These are phyloP conservation scores for Gossypium australe DNA, from an alignment of 345 rosid species.

Conservation along the genomic window DNA sequence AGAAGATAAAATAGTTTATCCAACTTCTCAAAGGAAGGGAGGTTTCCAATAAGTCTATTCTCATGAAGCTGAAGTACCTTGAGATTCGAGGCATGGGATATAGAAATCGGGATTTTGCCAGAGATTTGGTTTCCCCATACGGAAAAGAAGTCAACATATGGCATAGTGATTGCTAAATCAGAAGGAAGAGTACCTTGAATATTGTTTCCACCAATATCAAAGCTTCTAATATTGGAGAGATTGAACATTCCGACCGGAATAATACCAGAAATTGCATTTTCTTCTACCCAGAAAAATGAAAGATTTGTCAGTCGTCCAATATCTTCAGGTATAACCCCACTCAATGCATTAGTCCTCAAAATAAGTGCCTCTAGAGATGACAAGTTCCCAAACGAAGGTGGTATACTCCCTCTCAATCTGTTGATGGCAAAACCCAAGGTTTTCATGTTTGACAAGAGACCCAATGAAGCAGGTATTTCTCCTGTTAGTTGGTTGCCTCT, in stretches of 20 bases:
- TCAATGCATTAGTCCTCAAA: background rate
- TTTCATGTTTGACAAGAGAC: background rate
- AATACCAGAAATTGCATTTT: too few species aligned
- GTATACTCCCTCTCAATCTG: too few species aligned
- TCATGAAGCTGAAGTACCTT: fast-evolving
- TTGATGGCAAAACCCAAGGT: background rate
- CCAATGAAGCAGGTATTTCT: background rate
- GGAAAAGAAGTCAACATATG: background rate
- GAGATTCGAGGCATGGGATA: background rate
- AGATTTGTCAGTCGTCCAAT: constrained; percentile 13
- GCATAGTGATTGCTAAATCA: background rate
- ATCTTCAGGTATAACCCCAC: constrained; percentile 10
- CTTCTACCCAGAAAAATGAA: background rate
- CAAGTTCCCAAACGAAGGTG: too few species aligned
- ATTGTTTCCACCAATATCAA: too few species aligned
- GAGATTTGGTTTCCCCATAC: background rate
- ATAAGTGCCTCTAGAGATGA: background rate
- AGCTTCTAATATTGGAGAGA: too few species aligned
- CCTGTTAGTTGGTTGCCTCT: background rate
- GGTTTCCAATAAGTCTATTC: constrained; percentile 1
- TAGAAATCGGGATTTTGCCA: too few species aligned
- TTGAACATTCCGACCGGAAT: too few species aligned
- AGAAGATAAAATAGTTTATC: background rate
- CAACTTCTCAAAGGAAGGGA: background rate
- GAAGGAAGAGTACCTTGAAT: too few species aligned